Percentiles rank a stretch among this genome's conserved stretches.
phyloP scores from a whole-genome alignment of 192 early-diverging fungal genomes.

The Coemansia sp. region DNA sequence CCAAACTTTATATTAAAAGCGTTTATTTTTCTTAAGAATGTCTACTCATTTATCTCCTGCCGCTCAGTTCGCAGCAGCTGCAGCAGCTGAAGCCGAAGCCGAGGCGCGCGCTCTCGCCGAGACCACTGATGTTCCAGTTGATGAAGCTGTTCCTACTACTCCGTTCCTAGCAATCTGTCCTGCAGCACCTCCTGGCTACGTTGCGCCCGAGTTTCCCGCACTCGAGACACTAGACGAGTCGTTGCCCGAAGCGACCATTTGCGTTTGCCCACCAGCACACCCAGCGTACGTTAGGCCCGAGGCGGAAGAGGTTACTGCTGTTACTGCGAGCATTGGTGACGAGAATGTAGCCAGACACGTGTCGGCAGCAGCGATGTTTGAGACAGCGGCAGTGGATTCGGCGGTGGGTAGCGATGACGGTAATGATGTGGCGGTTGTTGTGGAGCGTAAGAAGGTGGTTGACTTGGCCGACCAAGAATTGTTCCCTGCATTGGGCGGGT shows the following conservation, averaged over 20 bases:
- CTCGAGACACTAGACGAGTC: not conserved
- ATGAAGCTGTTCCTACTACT: not conserved
- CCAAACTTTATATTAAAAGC: not conserved
- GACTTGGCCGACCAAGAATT: conserved; percentile 57
- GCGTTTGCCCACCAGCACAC: not conserved
- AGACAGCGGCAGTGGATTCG: conserved; percentile 28
- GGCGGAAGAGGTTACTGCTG: not conserved
- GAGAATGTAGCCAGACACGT: not conserved
- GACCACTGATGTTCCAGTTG: conserved; percentile 1
- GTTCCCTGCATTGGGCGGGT: conserved; percentile 73
- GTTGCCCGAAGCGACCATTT: not conserved
- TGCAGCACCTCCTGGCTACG: not conserved
- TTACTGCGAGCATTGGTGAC: not conserved
- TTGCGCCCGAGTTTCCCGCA: not conserved
- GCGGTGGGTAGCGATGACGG: conserved; percentile 33
- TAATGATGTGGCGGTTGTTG: not conserved
- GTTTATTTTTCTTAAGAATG: conserved; percentile 23
- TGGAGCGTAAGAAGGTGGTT: not conserved
- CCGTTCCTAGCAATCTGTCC: not conserved
- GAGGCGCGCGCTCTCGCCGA: conserved; percentile 3
- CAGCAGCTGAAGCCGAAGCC: conserved; percentile 23
- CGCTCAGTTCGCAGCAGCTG: conserved; percentile 51
- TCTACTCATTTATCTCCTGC: conserved; percentile 42
- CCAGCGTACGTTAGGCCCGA: not conserved
- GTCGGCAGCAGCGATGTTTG: conserved; percentile 21